Evolutionary conservation across 192 early-diverging fungal species (phyloP), one percentile per base, ranked within the genome.

Genomic region (Paraglomus brasilianum): DNA sequence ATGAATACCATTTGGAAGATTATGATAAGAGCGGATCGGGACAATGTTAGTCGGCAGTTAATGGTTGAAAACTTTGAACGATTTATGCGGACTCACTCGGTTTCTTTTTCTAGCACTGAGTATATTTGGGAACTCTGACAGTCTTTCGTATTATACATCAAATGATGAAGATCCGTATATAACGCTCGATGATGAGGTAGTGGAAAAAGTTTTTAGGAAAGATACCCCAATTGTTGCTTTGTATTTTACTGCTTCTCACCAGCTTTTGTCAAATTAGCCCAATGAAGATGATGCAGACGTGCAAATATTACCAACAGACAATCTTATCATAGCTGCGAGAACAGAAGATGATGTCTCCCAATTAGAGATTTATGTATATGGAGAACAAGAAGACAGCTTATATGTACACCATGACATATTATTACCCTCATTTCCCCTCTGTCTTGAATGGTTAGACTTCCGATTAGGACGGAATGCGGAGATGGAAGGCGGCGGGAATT

Each of bases 371-470:
- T 95, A 95, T 52, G 77, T 98, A 5, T 97, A 92, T 71, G 96
- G 96, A 79, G 86, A 87, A n/a, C 91, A 93, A 71, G 85, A 83
- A 15, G 90, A 88, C 70, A 95, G 97, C 76, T 75, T 98, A 57
- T 99, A 96, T 78, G 93, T 97, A 17, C 95, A 98, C 75, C 95
- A 99, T 79, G 98, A 99, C 64, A 91, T 98, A 62, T 92, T 98
- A 94, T 80, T 99, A 15, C 94, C 98, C 42, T 85, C 92, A 40
- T 97, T 98, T 75, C 96, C 98, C 48, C 83, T 99, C 19, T 92
- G 92, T 62, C 65, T 98, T 72, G 96, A 98, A 78, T 98, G 95
- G 95, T 69, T 99, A 40, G 94, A 97, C 76, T 97, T 88, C 81
- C 79, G 81, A n/a, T 83, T 93, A 8, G 93, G 90, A 8, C 67